Evolutionary conservation across 2,329 filamentous ascomycete genomes (phyloP).

Genomic region (Colletotrichum sansevieriae): DNA sequence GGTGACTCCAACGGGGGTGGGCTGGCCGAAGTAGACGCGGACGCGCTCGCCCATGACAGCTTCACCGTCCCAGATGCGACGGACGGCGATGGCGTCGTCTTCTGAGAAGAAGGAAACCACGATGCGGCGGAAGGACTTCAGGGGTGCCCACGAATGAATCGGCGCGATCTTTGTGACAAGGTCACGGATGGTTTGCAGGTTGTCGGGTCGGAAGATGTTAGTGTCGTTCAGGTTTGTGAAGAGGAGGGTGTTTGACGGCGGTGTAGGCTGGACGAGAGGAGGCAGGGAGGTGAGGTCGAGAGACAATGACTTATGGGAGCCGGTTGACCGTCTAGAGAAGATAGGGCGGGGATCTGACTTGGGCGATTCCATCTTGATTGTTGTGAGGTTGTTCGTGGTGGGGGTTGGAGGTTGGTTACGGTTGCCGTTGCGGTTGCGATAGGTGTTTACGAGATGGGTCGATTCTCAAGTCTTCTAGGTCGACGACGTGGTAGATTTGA

Average conservation of each 20-base stretch:
- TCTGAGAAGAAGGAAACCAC: conserved; percentile 81
- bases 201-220: conserved; percentile 80
- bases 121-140: conserved; percentile 87
- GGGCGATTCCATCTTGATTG: conserved; percentile 51
- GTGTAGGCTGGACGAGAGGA: conserved; percentile 76
- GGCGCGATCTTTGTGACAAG: conserved; percentile 78
- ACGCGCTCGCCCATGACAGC: conserved; percentile 77
- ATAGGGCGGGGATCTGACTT: conserved; percentile 47
- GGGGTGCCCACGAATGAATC: conserved; percentile 82
- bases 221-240: conserved; percentile 83
- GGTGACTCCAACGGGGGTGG: conserved; percentile 66
- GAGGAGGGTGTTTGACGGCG: conserved; percentile 85
- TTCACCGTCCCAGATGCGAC: conserved; percentile 80
- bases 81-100: conserved; percentile 77
- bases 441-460: neutral
- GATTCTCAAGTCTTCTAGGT: neutral
- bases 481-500: neutral
- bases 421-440: conserved; percentile 1
- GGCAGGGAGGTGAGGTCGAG: conserved; percentile 82
- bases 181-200: conserved; percentile 79
- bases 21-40: conserved; percentile 77
- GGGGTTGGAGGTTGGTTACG: conserved; percentile 4
- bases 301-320: conserved; percentile 67
- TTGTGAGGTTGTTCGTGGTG: conserved; percentile 16
- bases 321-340: conserved; percentile 55